phyloP scores from a whole-genome alignment of 352 stramenopile species.

The Globisporangium irregulare region DNA sequence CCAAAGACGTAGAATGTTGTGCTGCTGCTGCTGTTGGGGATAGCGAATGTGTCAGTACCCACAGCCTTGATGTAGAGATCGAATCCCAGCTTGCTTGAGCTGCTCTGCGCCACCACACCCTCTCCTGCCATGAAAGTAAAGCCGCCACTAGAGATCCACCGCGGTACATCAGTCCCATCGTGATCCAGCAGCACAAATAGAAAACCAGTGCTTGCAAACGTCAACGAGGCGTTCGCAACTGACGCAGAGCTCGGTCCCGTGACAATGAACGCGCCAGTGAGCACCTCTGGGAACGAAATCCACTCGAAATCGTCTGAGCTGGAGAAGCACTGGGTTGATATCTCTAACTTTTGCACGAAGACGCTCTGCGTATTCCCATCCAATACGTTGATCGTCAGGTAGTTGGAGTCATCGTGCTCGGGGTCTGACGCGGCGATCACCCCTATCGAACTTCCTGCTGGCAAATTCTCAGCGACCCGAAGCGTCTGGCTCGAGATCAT shows the following conservation, averaged over 20 bases:
- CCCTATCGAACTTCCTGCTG: not conserved
- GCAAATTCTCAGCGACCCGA: conserved; percentile 35
- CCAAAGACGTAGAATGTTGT: conserved; percentile 26
- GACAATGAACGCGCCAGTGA: conserved; percentile 9
- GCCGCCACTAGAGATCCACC: conserved; percentile 5
- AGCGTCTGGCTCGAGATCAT: conserved; percentile 24
- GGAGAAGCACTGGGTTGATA: conserved; percentile 2
- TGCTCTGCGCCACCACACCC: conserved; percentile 25
- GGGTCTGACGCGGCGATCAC: conserved; percentile 2
- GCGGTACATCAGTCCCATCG: not conserved
- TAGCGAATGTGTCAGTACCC: not conserved
- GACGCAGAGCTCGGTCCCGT: not conserved
- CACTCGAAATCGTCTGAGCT: conserved; percentile 12
- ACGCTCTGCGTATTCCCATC: not conserved
- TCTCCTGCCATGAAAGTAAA: conserved; percentile 7
- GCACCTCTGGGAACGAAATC: conserved; percentile 6
- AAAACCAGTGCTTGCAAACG: not conserved
- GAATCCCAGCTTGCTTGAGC: conserved; percentile 25
- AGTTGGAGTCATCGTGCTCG: conserved; percentile 7
- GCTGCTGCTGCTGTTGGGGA: not conserved
- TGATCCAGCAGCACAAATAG: conserved; percentile 12
- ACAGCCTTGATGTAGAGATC: conserved; percentile 20
- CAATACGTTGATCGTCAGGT: not conserved
- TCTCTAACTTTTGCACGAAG: conserved; percentile 2
- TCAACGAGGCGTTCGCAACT: not conserved